Conservation (phyloP, 2,329 filamentous ascomycete species). For the Verticillium isaacii region DNA sequence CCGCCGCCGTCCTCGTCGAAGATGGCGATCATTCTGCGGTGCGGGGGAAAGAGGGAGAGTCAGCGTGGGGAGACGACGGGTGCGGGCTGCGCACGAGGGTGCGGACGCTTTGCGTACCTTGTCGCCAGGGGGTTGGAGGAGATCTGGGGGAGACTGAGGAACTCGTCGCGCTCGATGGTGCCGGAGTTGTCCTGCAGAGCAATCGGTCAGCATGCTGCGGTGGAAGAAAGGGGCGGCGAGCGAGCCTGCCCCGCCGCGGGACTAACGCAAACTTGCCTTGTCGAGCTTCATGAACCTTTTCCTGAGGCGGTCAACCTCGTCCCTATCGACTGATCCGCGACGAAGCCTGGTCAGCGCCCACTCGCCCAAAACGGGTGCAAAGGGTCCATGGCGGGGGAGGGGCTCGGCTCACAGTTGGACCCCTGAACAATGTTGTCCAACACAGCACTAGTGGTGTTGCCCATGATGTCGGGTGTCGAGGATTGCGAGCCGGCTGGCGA, state of each 20-base stretch:
- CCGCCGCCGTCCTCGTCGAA: slow-evolving; percentile 98
- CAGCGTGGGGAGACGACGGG: background rate
- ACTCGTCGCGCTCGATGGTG: slow-evolving; percentile 97
- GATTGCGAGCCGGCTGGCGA: background rate
- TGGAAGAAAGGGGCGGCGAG: background rate
- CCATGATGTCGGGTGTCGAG: slow-evolving; percentile 40
- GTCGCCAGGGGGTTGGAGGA: slow-evolving; percentile 96
- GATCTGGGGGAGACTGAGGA: slow-evolving; percentile 93
- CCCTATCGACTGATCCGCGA: slow-evolving; percentile 71
- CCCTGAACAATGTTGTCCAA: slow-evolving; percentile 94
- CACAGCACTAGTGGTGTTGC: slow-evolving; percentile 67
- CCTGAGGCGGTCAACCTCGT: slow-evolving; percentile 90
- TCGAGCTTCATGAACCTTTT: slow-evolving; percentile 99
- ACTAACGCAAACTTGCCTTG: slow-evolving; percentile 57
- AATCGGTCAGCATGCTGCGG: slow-evolving; percentile 5
- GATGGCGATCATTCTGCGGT: slow-evolving; percentile 90
- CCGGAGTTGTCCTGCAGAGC: slow-evolving; percentile 81
- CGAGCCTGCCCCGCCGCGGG: background rate
- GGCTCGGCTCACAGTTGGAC: slow-evolving; percentile 71
- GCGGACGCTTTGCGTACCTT: slow-evolving; percentile 49
- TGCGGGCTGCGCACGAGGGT: background rate
- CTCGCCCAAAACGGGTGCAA: background rate
- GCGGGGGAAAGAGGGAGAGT: background rate
- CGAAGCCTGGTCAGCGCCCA: background rate
- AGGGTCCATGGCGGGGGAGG: slow-evolving; percentile 10